Conservation (phyloP, 2,329 filamentous ascomycete species). For the Sarocladiaceae sp. region DNA sequence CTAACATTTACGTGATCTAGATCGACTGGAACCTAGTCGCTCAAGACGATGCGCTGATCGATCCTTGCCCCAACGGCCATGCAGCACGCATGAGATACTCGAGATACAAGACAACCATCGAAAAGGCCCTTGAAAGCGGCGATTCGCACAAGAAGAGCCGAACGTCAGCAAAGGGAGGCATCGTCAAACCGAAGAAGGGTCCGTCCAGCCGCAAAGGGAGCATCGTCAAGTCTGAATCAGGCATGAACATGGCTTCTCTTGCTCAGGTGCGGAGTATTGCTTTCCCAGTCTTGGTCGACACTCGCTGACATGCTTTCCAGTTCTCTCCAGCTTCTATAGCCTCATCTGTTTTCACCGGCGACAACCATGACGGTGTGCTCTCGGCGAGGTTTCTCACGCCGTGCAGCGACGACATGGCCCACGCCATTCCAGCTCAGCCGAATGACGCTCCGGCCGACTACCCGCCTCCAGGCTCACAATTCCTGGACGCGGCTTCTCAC, state of each 20-base stretch:
- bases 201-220: slow-evolving; percentile 28
- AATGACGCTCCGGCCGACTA: slow-evolving; percentile 11
- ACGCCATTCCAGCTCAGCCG: neutral
- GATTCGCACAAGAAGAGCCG: slow-evolving; percentile 33
- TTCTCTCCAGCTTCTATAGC: slow-evolving; percentile 33
- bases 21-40: slow-evolving; percentile 58
- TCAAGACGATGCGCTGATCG: slow-evolving; percentile 45
- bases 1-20: slow-evolving; percentile 27
- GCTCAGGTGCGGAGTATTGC: slow-evolving; percentile 20
- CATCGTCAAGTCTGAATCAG: slow-evolving; percentile 36
- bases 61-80: slow-evolving; percentile 56
- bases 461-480: slow-evolving; percentile 9
- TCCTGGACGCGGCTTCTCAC: slow-evolving; percentile 4
- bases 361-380: slow-evolving; percentile 29
- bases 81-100: slow-evolving; percentile 58
- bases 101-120: slow-evolving; percentile 32
- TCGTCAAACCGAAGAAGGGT: slow-evolving; percentile 42
- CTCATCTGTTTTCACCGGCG: slow-evolving; percentile 28
- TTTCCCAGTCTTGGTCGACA: slow-evolving; percentile 8
- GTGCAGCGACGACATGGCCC: slow-evolving; percentile 46
- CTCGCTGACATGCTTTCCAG: slow-evolving; percentile 25
- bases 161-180: slow-evolving; percentile 35
- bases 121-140: slow-evolving; percentile 1
- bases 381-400: slow-evolving; percentile 46
- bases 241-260: slow-evolving; percentile 22